Conservation (phyloP, 192 early-diverging fungal genomes). For the Gigaspora rosea region DNA sequence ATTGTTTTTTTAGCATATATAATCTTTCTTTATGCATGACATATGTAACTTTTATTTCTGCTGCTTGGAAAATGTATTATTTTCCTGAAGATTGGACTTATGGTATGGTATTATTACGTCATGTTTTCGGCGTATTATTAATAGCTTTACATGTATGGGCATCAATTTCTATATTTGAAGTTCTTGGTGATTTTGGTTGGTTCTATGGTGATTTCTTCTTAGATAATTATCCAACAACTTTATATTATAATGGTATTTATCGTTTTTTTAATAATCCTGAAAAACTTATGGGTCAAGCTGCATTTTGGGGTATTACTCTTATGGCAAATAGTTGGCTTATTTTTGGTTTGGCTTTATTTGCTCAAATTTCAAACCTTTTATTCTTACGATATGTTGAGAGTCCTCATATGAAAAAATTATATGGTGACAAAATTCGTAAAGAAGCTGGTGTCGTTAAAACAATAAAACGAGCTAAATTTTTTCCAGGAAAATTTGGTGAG, state of each 20-base stretch:
- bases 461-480: conserved; percentile 59
- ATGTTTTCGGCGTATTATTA: conserved; percentile 79
- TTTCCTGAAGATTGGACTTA: conserved; percentile 70
- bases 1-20: conserved; percentile 75
- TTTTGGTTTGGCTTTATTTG: conserved; percentile 80
- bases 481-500: conserved; percentile 59
- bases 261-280: conserved; percentile 92
- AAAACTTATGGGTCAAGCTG: conserved; percentile 90
- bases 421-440: conserved; percentile 81
- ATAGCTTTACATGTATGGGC: conserved; percentile 92
- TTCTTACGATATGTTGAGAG: conserved; percentile 88
- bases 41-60: conserved; percentile 83
- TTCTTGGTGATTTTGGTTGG: conserved; percentile 95
- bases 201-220: conserved; percentile 99
- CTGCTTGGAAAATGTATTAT: conserved; percentile 79
- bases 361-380: conserved; percentile 80
- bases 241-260: conserved; percentile 88
- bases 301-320: conserved; percentile 91
- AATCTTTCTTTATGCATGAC: conserved; percentile 91
- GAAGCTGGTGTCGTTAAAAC: conserved; percentile 81
- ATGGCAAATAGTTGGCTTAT: conserved; percentile 82
- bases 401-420: conserved; percentile 89
- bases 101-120: conserved; percentile 74
- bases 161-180: conserved; percentile 88
- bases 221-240: conserved; percentile 69